These are phyloP conservation scores for Byssothecium circinans DNA, from an alignment of 2,329 filamentous ascomycete species.

Conservation along the genomic window DNA sequence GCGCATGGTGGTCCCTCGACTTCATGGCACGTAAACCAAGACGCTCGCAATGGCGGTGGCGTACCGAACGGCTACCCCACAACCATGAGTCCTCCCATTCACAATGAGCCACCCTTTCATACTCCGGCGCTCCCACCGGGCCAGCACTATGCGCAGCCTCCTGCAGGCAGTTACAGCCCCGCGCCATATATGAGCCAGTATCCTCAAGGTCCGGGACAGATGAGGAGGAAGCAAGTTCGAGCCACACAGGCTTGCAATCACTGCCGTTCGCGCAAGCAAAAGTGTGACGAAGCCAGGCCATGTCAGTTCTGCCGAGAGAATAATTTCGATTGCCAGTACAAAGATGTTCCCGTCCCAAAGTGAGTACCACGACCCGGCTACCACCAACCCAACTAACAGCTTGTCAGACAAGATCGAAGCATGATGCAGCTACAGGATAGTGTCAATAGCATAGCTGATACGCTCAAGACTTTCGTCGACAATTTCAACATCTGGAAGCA, in stretches of 20 bases:
- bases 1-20: constrained; percentile 39
- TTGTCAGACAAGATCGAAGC: constrained; percentile 50
- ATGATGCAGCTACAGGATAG: constrained; percentile 53
- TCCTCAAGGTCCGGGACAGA: constrained; percentile 17
- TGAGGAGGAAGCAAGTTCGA: constrained; percentile 41
- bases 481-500: constrained; percentile 40
- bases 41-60: constrained; percentile 38
- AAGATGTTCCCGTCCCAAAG: constrained; percentile 90
- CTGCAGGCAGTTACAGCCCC: constrained; percentile 24
- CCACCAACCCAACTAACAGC: constrained; percentile 20
- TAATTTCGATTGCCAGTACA: constrained; percentile 80
- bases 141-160: constrained; percentile 35
- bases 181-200: constrained; percentile 36
- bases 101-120: constrained; percentile 36
- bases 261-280: constrained; percentile 46
- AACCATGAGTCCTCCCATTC: constrained; percentile 33
- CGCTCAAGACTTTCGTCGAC: constrained; percentile 31
- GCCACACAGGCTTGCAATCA: constrained; percentile 67
- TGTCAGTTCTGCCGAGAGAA: constrained; percentile 77
- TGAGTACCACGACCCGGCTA: constrained; percentile 49
- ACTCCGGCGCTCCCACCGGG: constrained; percentile 28
- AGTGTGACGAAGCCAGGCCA: constrained; percentile 45
- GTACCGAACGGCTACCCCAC: constrained; percentile 37
- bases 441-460: constrained; percentile 43
- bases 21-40: constrained; percentile 36